Conservation (phyloP, 805 yeast species). For the Jamesozyma jinghongensis region DNA sequence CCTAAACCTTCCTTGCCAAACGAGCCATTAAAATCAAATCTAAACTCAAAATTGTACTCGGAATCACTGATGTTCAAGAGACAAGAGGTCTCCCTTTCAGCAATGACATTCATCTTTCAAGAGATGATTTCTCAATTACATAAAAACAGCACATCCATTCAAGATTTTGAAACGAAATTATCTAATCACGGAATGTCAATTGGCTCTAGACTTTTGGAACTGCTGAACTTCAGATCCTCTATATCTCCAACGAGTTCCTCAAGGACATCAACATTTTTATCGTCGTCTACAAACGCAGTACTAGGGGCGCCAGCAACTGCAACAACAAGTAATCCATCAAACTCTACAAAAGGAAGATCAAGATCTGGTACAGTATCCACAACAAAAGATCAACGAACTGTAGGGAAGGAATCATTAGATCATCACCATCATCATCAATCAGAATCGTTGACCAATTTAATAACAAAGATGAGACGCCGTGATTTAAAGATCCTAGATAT, state of each 20-base stretch:
- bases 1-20: constrained; percentile 25
- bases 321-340: not conserved
- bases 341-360: not conserved
- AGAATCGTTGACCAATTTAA: constrained; percentile 18
- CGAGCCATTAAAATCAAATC: constrained; percentile 7
- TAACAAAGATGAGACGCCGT: constrained; percentile 33
- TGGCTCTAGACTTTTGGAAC: constrained; percentile 63
- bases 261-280: constrained; percentile 13
- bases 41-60: constrained; percentile 13
- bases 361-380: constrained; percentile 3
- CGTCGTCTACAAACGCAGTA: constrained; percentile 4
- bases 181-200: constrained; percentile 68
- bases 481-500: constrained; percentile 60
- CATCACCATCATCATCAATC: constrained; percentile 3
- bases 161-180: constrained; percentile 52
- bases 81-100: constrained; percentile 53
- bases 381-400: not conserved
- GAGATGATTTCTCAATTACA: constrained; percentile 62
- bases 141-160: constrained; percentile 50
- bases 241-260: constrained; percentile 15
- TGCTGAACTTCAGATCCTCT: constrained; percentile 32
- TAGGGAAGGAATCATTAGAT: constrained; percentile 1
- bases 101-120: constrained; percentile 61
- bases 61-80: constrained; percentile 18
- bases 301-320: not conserved